Percentiles rank a stretch among this genome's conserved stretches.
These are phyloP conservation scores for Plasmodium relictum DNA, from an alignment of 169 alveolate genomes.

Conservation along the genomic window DNA sequence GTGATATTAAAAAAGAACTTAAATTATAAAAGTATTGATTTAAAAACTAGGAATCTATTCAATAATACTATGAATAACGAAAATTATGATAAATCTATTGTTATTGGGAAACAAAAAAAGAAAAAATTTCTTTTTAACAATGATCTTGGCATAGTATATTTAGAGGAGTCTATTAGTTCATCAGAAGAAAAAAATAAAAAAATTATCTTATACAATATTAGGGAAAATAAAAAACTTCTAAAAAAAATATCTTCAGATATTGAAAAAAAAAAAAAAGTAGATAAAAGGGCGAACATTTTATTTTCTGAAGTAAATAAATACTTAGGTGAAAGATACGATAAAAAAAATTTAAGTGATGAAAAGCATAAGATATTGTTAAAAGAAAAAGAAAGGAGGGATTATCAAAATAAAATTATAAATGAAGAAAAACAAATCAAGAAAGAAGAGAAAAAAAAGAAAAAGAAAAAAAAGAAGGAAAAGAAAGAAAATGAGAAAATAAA, in stretches of 20 bases:
- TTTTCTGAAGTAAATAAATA: slow-evolving; percentile 25
- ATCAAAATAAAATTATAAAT: background rate
- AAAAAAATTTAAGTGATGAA: background rate
- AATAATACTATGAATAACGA: slow-evolving; percentile 10
- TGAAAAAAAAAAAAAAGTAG: slow-evolving; percentile 9
- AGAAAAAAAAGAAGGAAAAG: background rate
- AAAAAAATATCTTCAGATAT: slow-evolving; percentile 20
- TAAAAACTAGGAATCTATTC: slow-evolving; percentile 6
- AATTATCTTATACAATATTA: slow-evolving; percentile 9
- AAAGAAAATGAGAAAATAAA: background rate
- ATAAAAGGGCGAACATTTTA: slow-evolving; percentile 20
- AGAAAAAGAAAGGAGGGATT: background rate
- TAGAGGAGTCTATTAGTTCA: slow-evolving; percentile 1
- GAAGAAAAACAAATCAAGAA: background rate
- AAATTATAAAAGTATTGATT: background rate
- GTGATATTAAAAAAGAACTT: background rate
- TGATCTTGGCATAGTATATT: background rate
- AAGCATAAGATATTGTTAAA: background rate
- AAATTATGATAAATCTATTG: background rate
- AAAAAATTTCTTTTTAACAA: slow-evolving; percentile 7
- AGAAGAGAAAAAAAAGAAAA: background rate
- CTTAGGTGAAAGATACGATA: background rate
- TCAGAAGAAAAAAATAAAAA: slow-evolving; percentile 1
- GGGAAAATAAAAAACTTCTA: slow-evolving; percentile 15
- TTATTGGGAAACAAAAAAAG: slow-evolving; percentile 4